A percentile compares a stretch with the other conserved stretches of the same genome.
Conservation (phyloP, 192 early-diverging fungal species). For the Globomyces pollinis-pini region DNA sequence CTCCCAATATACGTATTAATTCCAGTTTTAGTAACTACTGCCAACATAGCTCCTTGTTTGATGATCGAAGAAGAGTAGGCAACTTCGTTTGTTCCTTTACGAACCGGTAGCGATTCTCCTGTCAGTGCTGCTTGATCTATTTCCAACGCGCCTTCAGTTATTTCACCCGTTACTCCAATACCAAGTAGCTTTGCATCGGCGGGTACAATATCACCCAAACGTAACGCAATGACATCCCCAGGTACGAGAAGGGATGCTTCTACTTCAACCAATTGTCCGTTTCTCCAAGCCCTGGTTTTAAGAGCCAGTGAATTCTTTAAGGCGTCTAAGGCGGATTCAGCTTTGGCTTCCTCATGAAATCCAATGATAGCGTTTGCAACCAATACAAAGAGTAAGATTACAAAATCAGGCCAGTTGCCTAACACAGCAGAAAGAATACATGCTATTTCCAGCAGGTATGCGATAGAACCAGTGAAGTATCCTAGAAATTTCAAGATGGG, state of each 20-base stretch:
- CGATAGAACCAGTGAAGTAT: constrained; percentile 45
- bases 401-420: constrained; percentile 80
- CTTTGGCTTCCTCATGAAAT: constrained; percentile 77
- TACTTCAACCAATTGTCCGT: constrained; percentile 71
- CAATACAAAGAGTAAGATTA: constrained; percentile 73
- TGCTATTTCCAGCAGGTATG: constrained; percentile 66
- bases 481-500: constrained; percentile 79
- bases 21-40: constrained; percentile 88
- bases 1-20: constrained; percentile 91
- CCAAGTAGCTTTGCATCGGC: constrained; percentile 79
- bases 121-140: constrained; percentile 93
- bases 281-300: constrained; percentile 80
- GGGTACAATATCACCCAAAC: constrained; percentile 83
- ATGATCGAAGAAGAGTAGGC: constrained; percentile 90
- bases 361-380: constrained; percentile 82
- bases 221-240: constrained; percentile 81
- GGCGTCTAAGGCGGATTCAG: constrained; percentile 86
- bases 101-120: constrained; percentile 86
- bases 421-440: constrained; percentile 72
- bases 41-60: constrained; percentile 92
- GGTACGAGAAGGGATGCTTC: constrained; percentile 73
- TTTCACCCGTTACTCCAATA: constrained; percentile 47
- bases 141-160: constrained; percentile 66
- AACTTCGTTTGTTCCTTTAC: constrained; percentile 70
- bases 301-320: constrained; percentile 88